Base-by-base conservation (phyloP, 2,329 filamentous ascomycete species). In the Rasamsonia emersonii region DNA sequence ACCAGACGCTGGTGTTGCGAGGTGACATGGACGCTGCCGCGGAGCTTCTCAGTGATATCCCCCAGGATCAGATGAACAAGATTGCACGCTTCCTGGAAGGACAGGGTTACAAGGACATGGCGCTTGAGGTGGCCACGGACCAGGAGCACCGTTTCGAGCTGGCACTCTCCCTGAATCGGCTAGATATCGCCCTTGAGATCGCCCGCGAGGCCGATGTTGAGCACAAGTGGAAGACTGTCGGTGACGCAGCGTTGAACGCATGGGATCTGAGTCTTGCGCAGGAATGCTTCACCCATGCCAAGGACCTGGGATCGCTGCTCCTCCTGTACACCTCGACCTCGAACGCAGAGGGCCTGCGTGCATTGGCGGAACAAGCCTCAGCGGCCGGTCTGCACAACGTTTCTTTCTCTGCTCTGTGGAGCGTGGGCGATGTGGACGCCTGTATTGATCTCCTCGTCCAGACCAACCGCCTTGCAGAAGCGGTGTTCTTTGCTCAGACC, bases 151-250 rank as follows among this genome's bases (percentile, higher is more conserved):
- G 93, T 54, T 96, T 98, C 50, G 91, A 98, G 39, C 74, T 98
- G 14, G 82, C 91, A 0, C 70, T 98, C 18, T 73, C 77, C 3
- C 70, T 98, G 25, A 85, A 81, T 48, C 82, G 91, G 42, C 75
- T 96, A 9, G 75, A 88, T 24, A 83, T 89, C 50, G 89, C 89
- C 1, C 72, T 94, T 3, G 79, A 86, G 38, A 77, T 96, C 30
- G 89, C 91, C 5, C 74, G 79, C 24, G 71, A 82, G 56, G 82
- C 86, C 8, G 82, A 95, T 42, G 83, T 79, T 1, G 91, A 96
- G 57, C 89, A 96, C 64, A 94, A 94, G 64, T 98, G 91, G 91
- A 96, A 96, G 72, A 88, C 78, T 3, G 85, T 98, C 4, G 91
- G 91, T 38, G 91, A 98, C 48, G 83, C 88, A 1, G 91, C 91